phyloP scores from a whole-genome alignment of 768 basidiomycete species.

The Lentinula aciculospora region DNA sequence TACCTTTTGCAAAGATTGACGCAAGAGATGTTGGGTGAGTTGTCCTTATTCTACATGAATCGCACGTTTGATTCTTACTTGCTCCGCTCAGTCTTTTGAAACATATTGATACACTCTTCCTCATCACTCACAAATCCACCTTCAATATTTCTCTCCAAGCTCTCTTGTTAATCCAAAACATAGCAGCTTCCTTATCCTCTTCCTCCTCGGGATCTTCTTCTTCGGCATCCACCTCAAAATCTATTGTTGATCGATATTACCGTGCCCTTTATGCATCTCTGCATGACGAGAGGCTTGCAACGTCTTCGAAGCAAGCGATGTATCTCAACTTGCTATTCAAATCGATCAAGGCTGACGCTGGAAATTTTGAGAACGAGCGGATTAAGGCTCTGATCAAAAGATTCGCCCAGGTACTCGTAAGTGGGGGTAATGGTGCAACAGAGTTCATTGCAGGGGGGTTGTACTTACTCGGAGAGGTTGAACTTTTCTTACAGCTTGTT shows the following conservation, averaged over 20 bases:
- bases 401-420: slow-evolving; percentile 73
- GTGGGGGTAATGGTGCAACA: slow-evolving; percentile 65
- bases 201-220: slow-evolving; percentile 33
- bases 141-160: slow-evolving; percentile 97
- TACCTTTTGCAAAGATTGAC: slow-evolving; percentile 87
- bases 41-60: too few relatives aligned
- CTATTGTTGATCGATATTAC: slow-evolving; percentile 64
- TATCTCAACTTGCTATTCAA: slow-evolving; percentile 94
- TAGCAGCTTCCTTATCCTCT: slow-evolving; percentile 50
- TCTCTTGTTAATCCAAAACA: slow-evolving; percentile 82
- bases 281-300: slow-evolving; percentile 72
- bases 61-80: background rate
- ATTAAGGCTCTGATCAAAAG: slow-evolving; percentile 78
- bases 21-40: slow-evolving; percentile 60
- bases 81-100: slow-evolving; percentile 56
- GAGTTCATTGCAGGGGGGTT: slow-evolving; percentile 89
- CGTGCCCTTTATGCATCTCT: slow-evolving; percentile 88
- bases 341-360: slow-evolving; percentile 63
- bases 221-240: slow-evolving; percentile 34
- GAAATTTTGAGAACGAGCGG: slow-evolving; percentile 49
- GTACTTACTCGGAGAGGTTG: slow-evolving; percentile 82
- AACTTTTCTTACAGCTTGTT: background rate
- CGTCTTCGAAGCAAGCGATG: slow-evolving; percentile 92
- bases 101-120: slow-evolving; percentile 91
- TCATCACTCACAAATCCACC: slow-evolving; percentile 90